Percentiles rank a stretch among this genome's conserved stretches.
Conservation (phyloP, 2,329 filamentous ascomycete species). For the Talaromyces sp. region DNA sequence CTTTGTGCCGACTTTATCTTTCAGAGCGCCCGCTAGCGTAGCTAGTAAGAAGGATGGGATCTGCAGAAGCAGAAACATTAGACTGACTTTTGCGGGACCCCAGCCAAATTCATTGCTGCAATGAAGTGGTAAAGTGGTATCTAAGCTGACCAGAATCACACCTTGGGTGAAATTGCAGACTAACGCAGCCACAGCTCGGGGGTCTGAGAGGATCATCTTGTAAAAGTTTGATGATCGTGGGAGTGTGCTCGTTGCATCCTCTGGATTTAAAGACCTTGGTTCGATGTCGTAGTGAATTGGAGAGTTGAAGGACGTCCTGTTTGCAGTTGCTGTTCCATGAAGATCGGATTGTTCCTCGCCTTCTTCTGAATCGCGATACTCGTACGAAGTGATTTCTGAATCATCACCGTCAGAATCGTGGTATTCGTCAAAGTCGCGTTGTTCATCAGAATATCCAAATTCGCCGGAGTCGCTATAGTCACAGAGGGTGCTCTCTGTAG, state of each 20-base stretch:
- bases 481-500: not conserved
- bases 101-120: not conserved
- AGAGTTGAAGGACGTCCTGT: not conserved
- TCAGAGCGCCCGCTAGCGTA: not conserved
- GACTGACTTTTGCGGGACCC: not conserved
- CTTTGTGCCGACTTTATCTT: constrained; percentile 1
- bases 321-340: not conserved
- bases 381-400: not conserved
- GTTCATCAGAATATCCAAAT: not conserved
- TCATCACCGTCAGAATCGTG: not conserved
- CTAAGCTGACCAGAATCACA: not conserved
- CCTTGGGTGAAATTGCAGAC: not conserved
- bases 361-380: not conserved
- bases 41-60: not conserved
- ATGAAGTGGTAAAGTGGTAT: constrained; percentile 1
- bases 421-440: not conserved
- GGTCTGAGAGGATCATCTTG: not conserved
- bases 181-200: not conserved
- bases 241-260: not conserved
- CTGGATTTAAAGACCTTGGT: not conserved
- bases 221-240: not conserved
- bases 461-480: not conserved
- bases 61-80: constrained; percentile 3
- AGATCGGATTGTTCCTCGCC: not conserved
- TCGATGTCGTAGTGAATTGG: not conserved